A percentile compares a stretch with the other conserved stretches of the same genome.
phyloP scores from a whole-genome alignment of 768 basidiomycete genomes.

The Suillus brevipes region DNA sequence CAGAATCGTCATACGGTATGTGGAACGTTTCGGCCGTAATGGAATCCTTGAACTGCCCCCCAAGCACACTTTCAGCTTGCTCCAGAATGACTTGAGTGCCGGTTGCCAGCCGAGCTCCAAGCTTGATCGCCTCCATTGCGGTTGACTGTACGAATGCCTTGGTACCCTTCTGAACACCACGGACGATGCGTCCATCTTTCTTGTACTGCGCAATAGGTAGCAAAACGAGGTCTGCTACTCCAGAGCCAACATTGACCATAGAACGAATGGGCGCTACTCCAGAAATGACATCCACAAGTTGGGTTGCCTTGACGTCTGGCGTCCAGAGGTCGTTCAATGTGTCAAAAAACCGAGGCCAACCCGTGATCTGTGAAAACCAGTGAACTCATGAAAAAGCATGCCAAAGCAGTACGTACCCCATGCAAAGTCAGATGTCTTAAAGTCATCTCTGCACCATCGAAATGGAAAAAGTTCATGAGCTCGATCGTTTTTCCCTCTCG shows the following conservation, averaged over 20 bases:
- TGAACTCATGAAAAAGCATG: constrained; percentile 1
- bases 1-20: constrained; percentile 36
- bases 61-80: constrained; percentile 88
- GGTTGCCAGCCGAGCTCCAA: constrained; percentile 91
- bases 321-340: constrained; percentile 98
- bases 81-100: constrained; percentile 98
- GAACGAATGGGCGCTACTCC: constrained; percentile 96
- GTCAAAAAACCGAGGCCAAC: constrained; percentile 89
- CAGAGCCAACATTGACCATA: constrained; percentile 95
- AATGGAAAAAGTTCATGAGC: constrained; percentile 99
- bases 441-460: constrained; percentile 98
- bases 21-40: constrained; percentile 70
- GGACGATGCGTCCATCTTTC: constrained; percentile 91
- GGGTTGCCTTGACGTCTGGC: constrained; percentile 98
- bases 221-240: constrained; percentile 92
- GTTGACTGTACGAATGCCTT: constrained; percentile 92
- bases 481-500: constrained; percentile 92
- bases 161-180: constrained; percentile 92
- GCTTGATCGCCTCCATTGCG: constrained; percentile 91
- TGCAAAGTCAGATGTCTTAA: constrained; percentile 87
- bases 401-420: constrained; percentile 60
- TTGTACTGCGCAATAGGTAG: constrained; percentile 97
- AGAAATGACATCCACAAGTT: constrained; percentile 94
- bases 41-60: constrained; percentile 68
- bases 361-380: constrained; percentile 64